These are phyloP conservation scores for Emergomyces pasteurianus DNA, from an alignment of 2,329 filamentous ascomycete genomes.

Conservation along the genomic window DNA sequence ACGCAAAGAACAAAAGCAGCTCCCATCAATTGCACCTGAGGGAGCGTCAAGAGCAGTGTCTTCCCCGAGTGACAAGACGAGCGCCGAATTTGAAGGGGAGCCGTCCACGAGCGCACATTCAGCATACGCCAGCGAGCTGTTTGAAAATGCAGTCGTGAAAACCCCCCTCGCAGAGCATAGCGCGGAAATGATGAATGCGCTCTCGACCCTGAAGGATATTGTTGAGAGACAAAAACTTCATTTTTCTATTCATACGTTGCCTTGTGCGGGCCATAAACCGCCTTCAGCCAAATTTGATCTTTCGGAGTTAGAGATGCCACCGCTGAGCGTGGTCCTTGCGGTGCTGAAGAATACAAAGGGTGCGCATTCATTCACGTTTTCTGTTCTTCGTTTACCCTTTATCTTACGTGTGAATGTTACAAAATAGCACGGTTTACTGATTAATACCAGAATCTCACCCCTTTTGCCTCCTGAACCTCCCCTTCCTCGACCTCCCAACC, in stretches of 20 bases:
- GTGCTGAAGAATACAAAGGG: slow-evolving; percentile 25
- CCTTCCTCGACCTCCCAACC: slow-evolving; percentile 18
- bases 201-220: slow-evolving; percentile 28
- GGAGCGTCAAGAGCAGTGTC: slow-evolving; percentile 14
- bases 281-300: slow-evolving; percentile 17
- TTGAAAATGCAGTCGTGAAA: slow-evolving; percentile 29
- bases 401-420: neutral
- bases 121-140: slow-evolving; percentile 33
- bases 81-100: slow-evolving; percentile 36
- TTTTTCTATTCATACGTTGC: slow-evolving; percentile 15
- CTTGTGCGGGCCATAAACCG: slow-evolving; percentile 17
- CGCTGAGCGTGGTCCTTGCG: slow-evolving; percentile 21
- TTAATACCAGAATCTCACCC: slow-evolving; percentile 5
- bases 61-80: slow-evolving; percentile 16
- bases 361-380: slow-evolving; percentile 8
- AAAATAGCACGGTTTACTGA: neutral
- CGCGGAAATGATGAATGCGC: slow-evolving; percentile 27
- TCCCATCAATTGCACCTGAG: too few relatives aligned
- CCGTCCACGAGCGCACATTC: slow-evolving; percentile 39
- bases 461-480: slow-evolving; percentile 11
- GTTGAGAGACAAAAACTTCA: slow-evolving; percentile 26
- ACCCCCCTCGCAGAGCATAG: slow-evolving; percentile 24
- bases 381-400: neutral
- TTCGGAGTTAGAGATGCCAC: slow-evolving; percentile 26
- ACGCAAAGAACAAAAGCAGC: neutral